Conservation (phyloP, 257 asterid species). For the Salvia hispanica region DNA sequence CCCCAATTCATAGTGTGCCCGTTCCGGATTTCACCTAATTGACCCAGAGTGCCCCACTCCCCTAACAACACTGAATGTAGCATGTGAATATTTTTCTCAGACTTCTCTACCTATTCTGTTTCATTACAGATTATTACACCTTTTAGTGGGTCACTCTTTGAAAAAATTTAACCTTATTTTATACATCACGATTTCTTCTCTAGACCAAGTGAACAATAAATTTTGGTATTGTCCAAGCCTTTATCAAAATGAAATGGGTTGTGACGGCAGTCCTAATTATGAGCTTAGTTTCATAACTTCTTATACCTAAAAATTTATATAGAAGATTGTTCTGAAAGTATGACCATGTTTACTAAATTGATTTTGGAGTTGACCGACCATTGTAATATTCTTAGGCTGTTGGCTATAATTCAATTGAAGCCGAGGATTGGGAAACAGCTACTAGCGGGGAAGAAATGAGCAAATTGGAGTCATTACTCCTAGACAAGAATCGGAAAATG, state of each 20-base stretch:
- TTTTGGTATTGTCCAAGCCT: slow-evolving; percentile 7
- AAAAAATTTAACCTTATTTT: background rate
- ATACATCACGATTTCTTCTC: slow-evolving; percentile 5
- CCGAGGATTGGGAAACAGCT: slow-evolving; percentile 99
- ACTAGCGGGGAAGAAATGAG: slow-evolving; percentile 98
- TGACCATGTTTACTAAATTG: slow-evolving; percentile 6
- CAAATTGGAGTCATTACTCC: slow-evolving; percentile 90
- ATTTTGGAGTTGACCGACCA: slow-evolving; percentile 14
- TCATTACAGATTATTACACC: slow-evolving; percentile 29
- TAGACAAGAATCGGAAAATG: slow-evolving; percentile 97
- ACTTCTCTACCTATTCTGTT: slow-evolving; percentile 14
- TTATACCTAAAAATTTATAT: background rate
- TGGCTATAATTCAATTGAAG: slow-evolving; percentile 98
- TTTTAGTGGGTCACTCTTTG: slow-evolving; percentile 17
- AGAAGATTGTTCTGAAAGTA: slow-evolving; percentile 9
- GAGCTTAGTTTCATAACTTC: background rate
- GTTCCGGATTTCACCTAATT: no score
- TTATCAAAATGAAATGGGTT: background rate
- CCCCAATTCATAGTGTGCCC: no score
- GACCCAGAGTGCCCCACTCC: no score
- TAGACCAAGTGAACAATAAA: slow-evolving; percentile 7
- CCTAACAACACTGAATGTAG: background rate
- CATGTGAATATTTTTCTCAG: slow-evolving; percentile 4
- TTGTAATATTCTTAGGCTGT: slow-evolving; percentile 68
- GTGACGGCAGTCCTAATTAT: background rate